Evolutionary conservation across 2,329 filamentous ascomycete genomes (phyloP).

Genomic region (Penicillium concentricum): DNA sequence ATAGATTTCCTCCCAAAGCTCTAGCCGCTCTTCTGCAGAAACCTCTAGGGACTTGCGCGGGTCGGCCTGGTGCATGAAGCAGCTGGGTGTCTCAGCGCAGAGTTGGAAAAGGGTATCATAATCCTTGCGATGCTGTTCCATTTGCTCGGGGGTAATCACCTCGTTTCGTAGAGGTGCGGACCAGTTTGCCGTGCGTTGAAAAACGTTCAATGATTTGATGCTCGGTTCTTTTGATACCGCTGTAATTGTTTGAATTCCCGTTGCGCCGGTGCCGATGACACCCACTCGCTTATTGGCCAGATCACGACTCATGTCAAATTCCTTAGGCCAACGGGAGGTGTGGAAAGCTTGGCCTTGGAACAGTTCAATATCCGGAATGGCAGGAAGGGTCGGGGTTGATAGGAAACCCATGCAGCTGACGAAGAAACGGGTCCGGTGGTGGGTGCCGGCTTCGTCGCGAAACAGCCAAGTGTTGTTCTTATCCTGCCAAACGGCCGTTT

Average conservation of each 20-base stretch:
- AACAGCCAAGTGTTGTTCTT: conserved; percentile 29
- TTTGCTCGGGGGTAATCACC: conserved; percentile 13
- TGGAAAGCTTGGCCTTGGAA: conserved; percentile 44
- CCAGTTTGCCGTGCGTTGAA: conserved; percentile 21
- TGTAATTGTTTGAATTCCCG: conserved; percentile 20
- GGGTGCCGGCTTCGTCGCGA: conserved; percentile 22
- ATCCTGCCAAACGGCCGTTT: conserved; percentile 36
- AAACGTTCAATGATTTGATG: conserved; percentile 14
- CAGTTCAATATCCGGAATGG: conserved; percentile 36
- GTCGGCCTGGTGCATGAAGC: conserved; percentile 20
- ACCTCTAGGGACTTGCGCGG: conserved; percentile 18
- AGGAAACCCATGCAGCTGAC: conserved; percentile 41
- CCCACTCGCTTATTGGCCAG: conserved; percentile 21
- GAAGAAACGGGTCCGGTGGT: conserved; percentile 32
- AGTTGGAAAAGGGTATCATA: conserved; percentile 15
- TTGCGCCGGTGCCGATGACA: conserved; percentile 19
- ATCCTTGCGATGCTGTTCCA: conserved; percentile 15
- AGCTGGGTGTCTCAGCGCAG: conserved; percentile 15
- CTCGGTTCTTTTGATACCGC: conserved; percentile 14
- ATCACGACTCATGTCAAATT: conserved; percentile 22
- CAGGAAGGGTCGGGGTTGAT: conserved; percentile 39
- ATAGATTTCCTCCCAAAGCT: conserved; percentile 18
- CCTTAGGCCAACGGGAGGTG: conserved; percentile 42
- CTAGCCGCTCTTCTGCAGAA: conserved; percentile 9
- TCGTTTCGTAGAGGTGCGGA: conserved; percentile 19